Evolutionary conservation across 306 rosid species (phyloP), one percentile per base, ranked within the genome.

Genomic region (Nissolia schottii): DNA sequence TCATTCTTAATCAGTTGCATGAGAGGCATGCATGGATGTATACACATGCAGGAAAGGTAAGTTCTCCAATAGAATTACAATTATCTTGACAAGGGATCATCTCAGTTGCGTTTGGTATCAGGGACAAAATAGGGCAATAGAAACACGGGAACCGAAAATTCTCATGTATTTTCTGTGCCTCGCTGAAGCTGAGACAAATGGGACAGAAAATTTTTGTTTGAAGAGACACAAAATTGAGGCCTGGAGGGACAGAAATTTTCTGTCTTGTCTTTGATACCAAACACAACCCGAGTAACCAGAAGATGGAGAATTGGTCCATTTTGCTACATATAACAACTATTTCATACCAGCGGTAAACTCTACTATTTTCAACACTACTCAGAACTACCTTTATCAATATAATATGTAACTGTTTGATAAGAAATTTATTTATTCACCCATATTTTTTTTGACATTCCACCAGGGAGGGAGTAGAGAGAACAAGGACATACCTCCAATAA

Each of bases 401-500:
- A n/a, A n/a, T n/a, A n/a, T n/a, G 29, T 19, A 20, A 38, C 22
- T 62, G 4, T 54, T 32, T 22, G 45, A 29, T 28, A 40, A n/a
- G 50, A 35, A 70, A 23, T 8, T 12, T 41, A 23, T 57, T 43
- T 24, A 25, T 37, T 19, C 38, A 25, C 35, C 20, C 70, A 45
- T 37, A 28, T 24, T 67, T 64, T n/a, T 29, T 35, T 46, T 37
- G 37, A 38, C 59, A 15, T 24, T 31, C 16, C 35, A 18, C 64
- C 20, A 67, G 32, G 56, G 20, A 34, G 63, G 34, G 56, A 31
- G 51, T 38, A 68, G 74, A 38, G 67, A 81, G 61, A 60, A 75
- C 41, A 37, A 61, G 59, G 28, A 12, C 46, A 4, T 87, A 92
- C 98, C 98, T 88, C 98, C 98, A 76, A 92, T 55, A 57, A 92